A percentile compares a stretch with the other conserved stretches of the same genome.
Conservation (phyloP, 805 yeast species). For the Debaryomyces hansenii region DNA sequence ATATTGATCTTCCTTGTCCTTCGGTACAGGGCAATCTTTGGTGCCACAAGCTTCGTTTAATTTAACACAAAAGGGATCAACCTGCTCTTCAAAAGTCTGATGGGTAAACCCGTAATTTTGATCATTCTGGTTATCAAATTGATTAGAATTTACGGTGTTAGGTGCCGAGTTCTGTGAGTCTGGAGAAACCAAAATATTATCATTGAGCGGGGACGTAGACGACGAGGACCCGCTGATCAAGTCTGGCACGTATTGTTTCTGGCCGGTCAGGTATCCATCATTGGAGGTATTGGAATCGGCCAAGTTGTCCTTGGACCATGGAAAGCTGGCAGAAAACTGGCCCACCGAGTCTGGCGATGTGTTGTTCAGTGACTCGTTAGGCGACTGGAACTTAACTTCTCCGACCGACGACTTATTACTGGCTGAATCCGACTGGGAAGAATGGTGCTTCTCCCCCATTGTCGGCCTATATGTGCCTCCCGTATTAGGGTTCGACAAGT, state of each 20-base stretch:
- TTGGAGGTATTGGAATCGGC: neutral
- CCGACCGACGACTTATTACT: conserved; percentile 2
- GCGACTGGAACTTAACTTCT: conserved; percentile 1
- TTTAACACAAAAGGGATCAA: conserved; percentile 72
- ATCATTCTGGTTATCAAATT: conserved; percentile 7
- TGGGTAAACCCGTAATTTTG: conserved; percentile 14
- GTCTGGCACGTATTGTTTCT: conserved; percentile 28
- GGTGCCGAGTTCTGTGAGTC: conserved; percentile 24
- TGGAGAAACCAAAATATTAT: conserved; percentile 33
- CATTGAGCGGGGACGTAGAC: conserved; percentile 40
- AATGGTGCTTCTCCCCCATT: conserved; percentile 4
- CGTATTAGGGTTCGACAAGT: conserved; percentile 19
- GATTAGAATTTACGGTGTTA: conserved; percentile 10
- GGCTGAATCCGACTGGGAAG: conserved; percentile 5
- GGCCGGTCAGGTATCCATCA: conserved; percentile 5
- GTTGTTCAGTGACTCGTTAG: neutral
- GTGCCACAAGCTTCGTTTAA: conserved; percentile 84
- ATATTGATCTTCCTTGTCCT: conserved; percentile 16
- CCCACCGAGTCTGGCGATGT: conserved; percentile 2
- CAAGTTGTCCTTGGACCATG: conserved; percentile 39
- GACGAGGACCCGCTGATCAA: conserved; percentile 37
- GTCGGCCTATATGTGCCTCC: conserved; percentile 15
- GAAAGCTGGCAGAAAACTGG: conserved; percentile 53
- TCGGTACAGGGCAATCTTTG: conserved; percentile 65
- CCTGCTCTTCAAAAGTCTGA: conserved; percentile 60